Evolutionary conservation across 805 yeast genomes (phyloP), one percentile per base, ranked within the genome.

Genomic region (Ogataea kodamae): DNA sequence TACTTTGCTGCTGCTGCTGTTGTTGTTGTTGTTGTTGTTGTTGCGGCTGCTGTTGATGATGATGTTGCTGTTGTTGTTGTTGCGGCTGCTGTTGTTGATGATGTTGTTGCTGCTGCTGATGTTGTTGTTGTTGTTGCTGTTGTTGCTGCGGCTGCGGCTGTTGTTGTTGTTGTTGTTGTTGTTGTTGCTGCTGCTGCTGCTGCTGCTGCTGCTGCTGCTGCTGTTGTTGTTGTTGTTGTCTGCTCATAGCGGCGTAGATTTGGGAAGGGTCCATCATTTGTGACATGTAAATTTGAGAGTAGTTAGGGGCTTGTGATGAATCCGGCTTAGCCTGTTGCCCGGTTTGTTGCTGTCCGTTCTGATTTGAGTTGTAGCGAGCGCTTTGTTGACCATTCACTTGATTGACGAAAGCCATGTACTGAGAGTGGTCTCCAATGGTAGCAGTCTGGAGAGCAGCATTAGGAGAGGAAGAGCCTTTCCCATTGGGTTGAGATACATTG

Each of bases 231-330:
- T 39, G 48, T 19, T 36, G 41, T 34, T 45, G 52, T 36, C 51
- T 50, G 26, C 40, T 44, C 50, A 44, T 42, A 4, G 42, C 46
- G 25, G 47, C 48, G 28, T 48, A 46, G 9, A 45, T 32, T 34
- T 45, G 51, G 14, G 47, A 30, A 18, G 49, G 45, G 30, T 45
- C 49, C 49, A 45, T 43, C 50, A 48, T 44, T 35, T 42, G 49
- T 11, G 47, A 34, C 45, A 42, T 41, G 39, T 43, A 45, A 28
- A 43, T 31, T 18, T 39, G 47, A 8, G 47, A 37, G 33, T 42
- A 40, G 33, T 39, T 44, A 11, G 42, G 48, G 13, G 46, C 42
- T 30, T 48, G 52, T 9, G 22, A 20, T 9, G 45, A 37, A 16
- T 44, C 48, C 11, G 35, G 28, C 37, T 41, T 43, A 21, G 30